Percentiles rank a stretch among this genome's conserved stretches.
Conservation (phyloP, 768 basidiomycete species). For the Amanita pseudoporphyria region DNA sequence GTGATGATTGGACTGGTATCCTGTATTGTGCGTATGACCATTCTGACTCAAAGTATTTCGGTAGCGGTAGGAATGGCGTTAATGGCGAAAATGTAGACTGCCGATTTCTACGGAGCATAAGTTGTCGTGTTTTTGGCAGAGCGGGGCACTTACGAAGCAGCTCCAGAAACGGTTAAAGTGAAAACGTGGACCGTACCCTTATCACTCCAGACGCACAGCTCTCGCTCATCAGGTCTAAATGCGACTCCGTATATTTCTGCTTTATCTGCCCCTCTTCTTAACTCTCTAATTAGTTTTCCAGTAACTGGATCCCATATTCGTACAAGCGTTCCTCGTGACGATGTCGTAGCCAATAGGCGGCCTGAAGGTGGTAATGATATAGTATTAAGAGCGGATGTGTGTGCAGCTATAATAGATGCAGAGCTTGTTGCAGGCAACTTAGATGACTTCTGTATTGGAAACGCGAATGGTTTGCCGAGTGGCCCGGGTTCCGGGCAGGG, state of each 20-base stretch:
- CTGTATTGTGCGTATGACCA: slow-evolving; percentile 95
- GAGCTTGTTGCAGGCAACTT: slow-evolving; percentile 52
- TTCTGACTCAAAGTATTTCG: slow-evolving; percentile 90
- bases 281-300: slow-evolving; percentile 68
- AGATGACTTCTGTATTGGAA: slow-evolving; percentile 41
- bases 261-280: slow-evolving; percentile 81
- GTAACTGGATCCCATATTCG: slow-evolving; percentile 76
- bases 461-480: slow-evolving; percentile 44
- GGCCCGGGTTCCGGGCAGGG: slow-evolving; percentile 59
- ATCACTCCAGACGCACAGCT: slow-evolving; percentile 89
- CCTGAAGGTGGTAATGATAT: slow-evolving; percentile 74
- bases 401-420: slow-evolving; percentile 76
- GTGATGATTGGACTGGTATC: slow-evolving; percentile 76
- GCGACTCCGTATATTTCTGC: slow-evolving; percentile 88
- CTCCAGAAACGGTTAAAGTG: slow-evolving; percentile 54
- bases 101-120: slow-evolving; percentile 48
- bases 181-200: slow-evolving; percentile 93
- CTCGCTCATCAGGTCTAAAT: slow-evolving; percentile 78
- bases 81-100: slow-evolving; percentile 77
- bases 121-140: slow-evolving; percentile 2
- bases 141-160: slow-evolving; percentile 41
- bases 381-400: slow-evolving; percentile 69
- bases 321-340: slow-evolving; percentile 74
- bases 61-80: slow-evolving; percentile 71
- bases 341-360: slow-evolving; percentile 74